These are phyloP conservation scores for Coniochaeta sp. DNA, from an alignment of 2,329 filamentous ascomycete genomes.

Conservation along the genomic window DNA sequence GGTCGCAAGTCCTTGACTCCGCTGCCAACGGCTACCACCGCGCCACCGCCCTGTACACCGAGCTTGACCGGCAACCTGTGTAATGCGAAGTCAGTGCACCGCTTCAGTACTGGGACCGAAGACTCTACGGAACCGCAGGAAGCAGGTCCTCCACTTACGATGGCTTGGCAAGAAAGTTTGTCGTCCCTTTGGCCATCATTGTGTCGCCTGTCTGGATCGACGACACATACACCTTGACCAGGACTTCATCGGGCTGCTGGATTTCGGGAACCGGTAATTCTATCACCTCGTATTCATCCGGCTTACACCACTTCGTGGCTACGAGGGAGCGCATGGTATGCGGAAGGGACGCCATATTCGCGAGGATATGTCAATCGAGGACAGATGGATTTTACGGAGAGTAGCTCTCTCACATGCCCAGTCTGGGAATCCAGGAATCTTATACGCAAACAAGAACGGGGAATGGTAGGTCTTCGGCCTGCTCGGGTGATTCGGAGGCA, in stretches of 20 bases:
- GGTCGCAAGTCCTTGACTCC: conserved; percentile 18
- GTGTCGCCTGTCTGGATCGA: conserved; percentile 27
- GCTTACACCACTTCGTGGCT: conserved; percentile 28
- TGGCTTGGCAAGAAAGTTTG: conserved; percentile 16
- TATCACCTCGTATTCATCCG: conserved; percentile 28
- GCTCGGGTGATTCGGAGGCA: not conserved
- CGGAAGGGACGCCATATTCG: not conserved
- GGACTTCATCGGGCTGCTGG: conserved; percentile 30
- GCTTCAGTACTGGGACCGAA: no score
- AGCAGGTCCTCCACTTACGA: conserved; percentile 14
- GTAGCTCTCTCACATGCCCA: not conserved
- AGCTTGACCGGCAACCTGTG: conserved; percentile 17
- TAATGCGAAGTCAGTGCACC: no score
- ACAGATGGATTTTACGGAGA: not conserved
- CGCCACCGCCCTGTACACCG: conserved; percentile 19
- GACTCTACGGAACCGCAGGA: no score
- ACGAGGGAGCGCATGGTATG: conserved; percentile 35
- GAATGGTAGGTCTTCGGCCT: not conserved
- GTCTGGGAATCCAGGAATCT: not conserved
- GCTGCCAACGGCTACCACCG: conserved; percentile 20
- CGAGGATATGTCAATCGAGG: not conserved
- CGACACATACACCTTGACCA: conserved; percentile 31
- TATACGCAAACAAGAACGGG: not conserved
- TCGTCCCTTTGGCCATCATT: conserved; percentile 17
- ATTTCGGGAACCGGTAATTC: conserved; percentile 38